phyloP scores from a whole-genome alignment of 2,329 filamentous ascomycete genomes.

The Cladosporium phlei region DNA sequence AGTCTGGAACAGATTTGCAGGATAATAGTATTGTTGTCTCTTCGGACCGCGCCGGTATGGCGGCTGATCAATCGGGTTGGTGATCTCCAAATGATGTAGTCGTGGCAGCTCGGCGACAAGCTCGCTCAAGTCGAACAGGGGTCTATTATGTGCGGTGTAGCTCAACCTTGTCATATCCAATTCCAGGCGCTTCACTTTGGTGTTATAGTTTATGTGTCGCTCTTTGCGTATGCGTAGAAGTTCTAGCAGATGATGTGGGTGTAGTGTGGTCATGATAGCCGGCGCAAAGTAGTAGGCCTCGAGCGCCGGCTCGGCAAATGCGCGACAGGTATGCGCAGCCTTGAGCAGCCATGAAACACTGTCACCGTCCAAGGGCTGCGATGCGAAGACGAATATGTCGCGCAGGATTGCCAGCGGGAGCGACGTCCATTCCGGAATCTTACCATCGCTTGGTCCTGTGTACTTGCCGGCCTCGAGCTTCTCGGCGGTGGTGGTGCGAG shows the following conservation, averaged over 20 bases:
- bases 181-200: conserved; percentile 65
- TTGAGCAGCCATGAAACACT: conserved; percentile 32
- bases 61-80: conserved; percentile 63
- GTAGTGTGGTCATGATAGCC: conserved; percentile 23
- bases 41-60: conserved; percentile 60
- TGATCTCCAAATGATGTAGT: conserved; percentile 66
- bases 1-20: conserved; percentile 59
- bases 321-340: conserved; percentile 30
- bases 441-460: conserved; percentile 29
- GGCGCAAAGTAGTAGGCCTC: conserved; percentile 34
- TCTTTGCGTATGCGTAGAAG: conserved; percentile 25
- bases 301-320: conserved; percentile 33
- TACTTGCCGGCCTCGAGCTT: conserved; percentile 21
- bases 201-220: conserved; percentile 55
- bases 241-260: conserved; percentile 30
- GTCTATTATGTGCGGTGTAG: conserved; percentile 50
- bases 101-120: conserved; percentile 63
- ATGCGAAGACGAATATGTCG: conserved; percentile 33
- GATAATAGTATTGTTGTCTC: conserved; percentile 62
- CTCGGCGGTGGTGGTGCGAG: conserved; percentile 14
- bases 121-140: conserved; percentile 51
- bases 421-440: conserved; percentile 31
- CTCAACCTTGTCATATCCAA: conserved; percentile 61
- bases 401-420: conserved; percentile 32
- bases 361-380: conserved; percentile 22